phyloP scores from a whole-genome alignment of 2,329 filamentous ascomycete species.

The Sordariomycetes sp. region DNA sequence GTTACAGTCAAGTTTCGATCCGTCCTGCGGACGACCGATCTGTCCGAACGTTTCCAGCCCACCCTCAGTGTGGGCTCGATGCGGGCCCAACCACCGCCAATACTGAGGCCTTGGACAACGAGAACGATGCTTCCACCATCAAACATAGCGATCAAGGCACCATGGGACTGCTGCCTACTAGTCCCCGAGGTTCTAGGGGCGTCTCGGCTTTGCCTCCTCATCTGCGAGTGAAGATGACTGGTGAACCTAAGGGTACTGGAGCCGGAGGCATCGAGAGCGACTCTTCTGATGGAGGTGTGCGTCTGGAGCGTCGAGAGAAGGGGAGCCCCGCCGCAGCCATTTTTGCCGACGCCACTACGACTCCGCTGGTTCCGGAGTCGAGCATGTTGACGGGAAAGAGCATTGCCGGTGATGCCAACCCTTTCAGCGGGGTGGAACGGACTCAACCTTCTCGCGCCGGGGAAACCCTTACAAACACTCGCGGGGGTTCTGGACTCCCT shows the following conservation, averaged over 20 bases:
- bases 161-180: background rate
- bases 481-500: background rate
- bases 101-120: background rate
- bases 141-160: background rate
- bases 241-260: background rate
- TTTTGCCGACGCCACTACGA: background rate
- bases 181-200: background rate
- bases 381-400: background rate
- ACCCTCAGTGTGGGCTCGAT: background rate
- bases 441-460: background rate
- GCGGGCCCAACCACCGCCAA: background rate
- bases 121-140: background rate
- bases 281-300: background rate
- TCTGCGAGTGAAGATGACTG: background rate
- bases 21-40: background rate
- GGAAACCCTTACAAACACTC: background rate
- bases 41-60: background rate
- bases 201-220: background rate
- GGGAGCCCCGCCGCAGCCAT: background rate
- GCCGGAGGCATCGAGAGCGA: background rate
- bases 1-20: background rate
- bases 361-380: background rate
- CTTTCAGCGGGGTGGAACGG: background rate
- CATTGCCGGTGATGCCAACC: background rate
- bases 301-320: background rate